Base-by-base conservation (phyloP, 352 stramenopile genomes). In the Aphanomyces cochlioides region DNA sequence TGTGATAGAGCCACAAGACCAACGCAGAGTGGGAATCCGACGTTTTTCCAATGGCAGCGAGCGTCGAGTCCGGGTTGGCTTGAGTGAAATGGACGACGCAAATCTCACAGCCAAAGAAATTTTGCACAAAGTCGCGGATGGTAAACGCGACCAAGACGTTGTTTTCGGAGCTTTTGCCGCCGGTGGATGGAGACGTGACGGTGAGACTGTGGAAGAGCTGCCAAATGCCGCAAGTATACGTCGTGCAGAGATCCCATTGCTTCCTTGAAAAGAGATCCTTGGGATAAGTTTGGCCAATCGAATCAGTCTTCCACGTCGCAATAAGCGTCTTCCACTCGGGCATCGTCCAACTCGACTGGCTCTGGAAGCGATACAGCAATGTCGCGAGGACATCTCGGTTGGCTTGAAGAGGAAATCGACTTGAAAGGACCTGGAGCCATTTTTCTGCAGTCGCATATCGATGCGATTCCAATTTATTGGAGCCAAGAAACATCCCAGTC, bases 101-200 rank as follows among this genome's bases (percentile, higher is more conserved):
- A 36, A 89, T 75, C 69, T 90, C 84, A 41, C 87, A 95, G 15
- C 85, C 87, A 45, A 95, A 95, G 60, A 95, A 95, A 60, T 91
- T 78, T 61, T 81, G 79, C 13, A 93, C 78, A 45, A 89, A 90
- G 38, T 86, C 75, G 1, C 85, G 84, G 37, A 95, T 90, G 4
- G 80, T 81, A 1, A 69, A 65, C 17, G 84, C 84, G 47, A 89
- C 67, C 17, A 21, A 47, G 7, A 39, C 64, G 15, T 75, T 72
- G 17, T 71, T 75, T 10, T 75, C 67, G 4, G 75, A 72, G 28
- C 74, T 66, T 28, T 79, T 73, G 4, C 80, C 73, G 45, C 59
- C 76, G 19, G 5, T 37, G 19, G 15, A 21, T 34, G 50, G 37
- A n/a, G 28, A 34, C 50, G 50, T 13, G 54, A 87, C 78, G 21